Conservation (phyloP, 2,329 filamentous ascomycete species). For the Pseudonectria foliicola region DNA sequence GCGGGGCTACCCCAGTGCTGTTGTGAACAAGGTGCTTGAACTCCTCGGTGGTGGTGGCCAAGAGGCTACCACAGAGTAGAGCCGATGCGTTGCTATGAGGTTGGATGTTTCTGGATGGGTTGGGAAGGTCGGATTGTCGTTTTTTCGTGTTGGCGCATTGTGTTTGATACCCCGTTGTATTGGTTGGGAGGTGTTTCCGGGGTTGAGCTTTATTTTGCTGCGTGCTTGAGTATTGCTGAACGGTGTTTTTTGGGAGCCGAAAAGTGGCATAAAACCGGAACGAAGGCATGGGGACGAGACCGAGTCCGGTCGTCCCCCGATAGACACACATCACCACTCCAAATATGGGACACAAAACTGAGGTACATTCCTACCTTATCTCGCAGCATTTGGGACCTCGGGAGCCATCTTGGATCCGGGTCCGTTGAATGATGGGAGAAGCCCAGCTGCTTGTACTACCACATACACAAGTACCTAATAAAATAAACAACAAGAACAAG, state of each 20-base stretch:
- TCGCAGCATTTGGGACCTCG: conserved; percentile 22
- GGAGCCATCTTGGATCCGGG: no score
- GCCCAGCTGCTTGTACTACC: conserved; percentile 27
- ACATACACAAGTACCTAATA: conserved; percentile 14
- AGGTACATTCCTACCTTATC: no score
- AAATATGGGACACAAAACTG: conserved; percentile 24
- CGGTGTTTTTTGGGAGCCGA: conserved; percentile 19
- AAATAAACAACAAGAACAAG: conserved; percentile 6
- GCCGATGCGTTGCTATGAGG: conserved; percentile 1
- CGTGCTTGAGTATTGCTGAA: conserved; percentile 12
- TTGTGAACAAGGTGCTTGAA: conserved; percentile 89
- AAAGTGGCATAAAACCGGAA: conserved; percentile 18
- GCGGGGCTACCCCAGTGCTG: conserved; percentile 83
- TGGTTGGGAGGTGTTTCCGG: conserved; percentile 13
- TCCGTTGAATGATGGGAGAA: conserved; percentile 17
- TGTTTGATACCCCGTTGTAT: conserved; percentile 26
- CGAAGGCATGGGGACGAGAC: conserved; percentile 18
- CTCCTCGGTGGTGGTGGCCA: conserved; percentile 58
- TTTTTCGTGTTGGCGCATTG: conserved; percentile 20
- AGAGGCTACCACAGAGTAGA: conserved; percentile 25
- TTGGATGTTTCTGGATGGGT: conserved; percentile 3
- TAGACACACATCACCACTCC: conserved; percentile 45
- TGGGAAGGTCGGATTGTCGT: conserved; percentile 11
- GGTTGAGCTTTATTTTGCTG: conserved; percentile 14
- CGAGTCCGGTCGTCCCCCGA: conserved; percentile 22